Evolutionary conservation across 2,329 filamentous ascomycete genomes (phyloP).

Genomic region (Polytolypa hystricis): DNA sequence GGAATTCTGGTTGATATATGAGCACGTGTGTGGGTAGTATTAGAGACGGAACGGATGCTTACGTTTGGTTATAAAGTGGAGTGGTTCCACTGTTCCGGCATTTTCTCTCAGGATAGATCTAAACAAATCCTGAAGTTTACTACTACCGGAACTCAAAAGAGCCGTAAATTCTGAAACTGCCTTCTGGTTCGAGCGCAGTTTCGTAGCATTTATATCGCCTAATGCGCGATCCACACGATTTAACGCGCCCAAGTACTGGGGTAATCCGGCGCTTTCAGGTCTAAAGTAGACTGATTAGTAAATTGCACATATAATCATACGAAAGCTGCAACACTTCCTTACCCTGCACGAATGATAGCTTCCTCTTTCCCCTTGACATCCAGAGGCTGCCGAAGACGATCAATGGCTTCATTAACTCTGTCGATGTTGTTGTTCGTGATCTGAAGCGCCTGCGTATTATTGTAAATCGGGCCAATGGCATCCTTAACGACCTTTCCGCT

Average conservation of each 20-base stretch:
- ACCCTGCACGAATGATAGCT: constrained; percentile 74
- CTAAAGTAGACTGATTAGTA: constrained; percentile 28
- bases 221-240: constrained; percentile 83
- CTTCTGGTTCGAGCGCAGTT: constrained; percentile 82
- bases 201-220: constrained; percentile 74
- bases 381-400: constrained; percentile 76
- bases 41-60: constrained; percentile 21
- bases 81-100: constrained; percentile 68
- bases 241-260: constrained; percentile 77
- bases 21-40: background rate
- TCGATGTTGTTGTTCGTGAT: constrained; percentile 85
- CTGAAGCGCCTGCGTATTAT: constrained; percentile 82
- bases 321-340: constrained; percentile 15
- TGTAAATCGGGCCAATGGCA: constrained; percentile 83
- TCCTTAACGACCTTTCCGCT: constrained; percentile 86
- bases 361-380: constrained; percentile 90
- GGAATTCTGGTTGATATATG: constrained; percentile 36
- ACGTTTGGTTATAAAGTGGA: constrained; percentile 88
- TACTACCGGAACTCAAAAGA: constrained; percentile 66
- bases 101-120: constrained; percentile 68
- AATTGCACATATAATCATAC: constrained; percentile 3
- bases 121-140: constrained; percentile 75
- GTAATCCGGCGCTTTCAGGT: constrained; percentile 70
- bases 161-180: constrained; percentile 69
- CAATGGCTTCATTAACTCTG: constrained; percentile 72